Evolutionary conservation across 2,329 filamentous ascomycete genomes (phyloP).

Genomic region (Phyllosticta citrichinensis): DNA sequence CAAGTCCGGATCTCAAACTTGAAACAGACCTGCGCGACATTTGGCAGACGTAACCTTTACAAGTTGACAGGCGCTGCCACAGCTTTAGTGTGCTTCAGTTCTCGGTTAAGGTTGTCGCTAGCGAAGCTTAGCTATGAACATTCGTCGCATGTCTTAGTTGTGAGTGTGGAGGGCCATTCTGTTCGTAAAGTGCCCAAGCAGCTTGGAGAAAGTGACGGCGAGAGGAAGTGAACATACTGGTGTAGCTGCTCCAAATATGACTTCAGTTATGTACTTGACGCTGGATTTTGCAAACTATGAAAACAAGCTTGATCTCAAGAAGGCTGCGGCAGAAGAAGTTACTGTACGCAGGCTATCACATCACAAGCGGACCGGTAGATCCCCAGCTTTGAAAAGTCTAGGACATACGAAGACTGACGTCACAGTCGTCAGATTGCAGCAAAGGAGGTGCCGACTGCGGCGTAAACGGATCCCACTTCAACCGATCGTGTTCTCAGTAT

Average conservation of each 20-base stretch:
- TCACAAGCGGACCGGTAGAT: no score
- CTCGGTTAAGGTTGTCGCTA: background rate
- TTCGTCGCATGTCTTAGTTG: background rate
- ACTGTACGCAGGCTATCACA: no score
- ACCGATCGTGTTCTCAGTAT: background rate
- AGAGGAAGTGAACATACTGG: no score
- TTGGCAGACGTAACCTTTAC: background rate
- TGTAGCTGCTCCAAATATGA: no score
- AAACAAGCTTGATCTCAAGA: no score
- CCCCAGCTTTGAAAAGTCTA: no score
- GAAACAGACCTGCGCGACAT: background rate
- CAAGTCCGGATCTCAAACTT: background rate
- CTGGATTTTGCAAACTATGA: no score
- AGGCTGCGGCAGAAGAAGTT: no score
- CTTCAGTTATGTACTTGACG: no score
- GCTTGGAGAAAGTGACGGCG: no score
- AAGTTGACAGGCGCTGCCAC: background rate
- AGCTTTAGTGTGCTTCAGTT: background rate
- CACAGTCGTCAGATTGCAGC: background rate
- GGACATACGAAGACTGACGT: background rate
- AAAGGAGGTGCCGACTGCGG: background rate
- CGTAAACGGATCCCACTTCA: background rate
- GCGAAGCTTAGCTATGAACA: background rate
- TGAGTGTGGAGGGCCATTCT: background rate
- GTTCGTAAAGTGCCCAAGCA: no score